Evolutionary conservation across 1,284 basidiomycete species (phyloP).

Genomic region (Marasmius sp.): DNA sequence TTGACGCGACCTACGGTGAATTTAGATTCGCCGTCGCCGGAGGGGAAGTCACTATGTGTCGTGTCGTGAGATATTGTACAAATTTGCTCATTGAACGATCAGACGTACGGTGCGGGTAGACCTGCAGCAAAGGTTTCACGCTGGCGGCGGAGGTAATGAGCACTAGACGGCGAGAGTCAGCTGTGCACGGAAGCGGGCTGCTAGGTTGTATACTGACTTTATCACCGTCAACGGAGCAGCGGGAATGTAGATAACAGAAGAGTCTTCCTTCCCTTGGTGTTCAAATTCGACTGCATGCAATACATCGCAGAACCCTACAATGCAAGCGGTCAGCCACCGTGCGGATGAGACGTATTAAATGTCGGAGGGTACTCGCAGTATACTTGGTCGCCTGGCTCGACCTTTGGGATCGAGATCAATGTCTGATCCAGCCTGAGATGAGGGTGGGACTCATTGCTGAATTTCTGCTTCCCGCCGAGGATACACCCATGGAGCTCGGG

Average conservation of each 20-base stretch:
- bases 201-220: conserved; percentile 43
- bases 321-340: background rate
- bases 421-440: conserved; percentile 62
- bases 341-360: background rate
- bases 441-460: conserved; percentile 65
- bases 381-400: conserved; percentile 75
- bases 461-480: conserved; percentile 64
- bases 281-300: conserved; percentile 72
- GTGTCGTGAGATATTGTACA: background rate
- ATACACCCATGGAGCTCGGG: conserved; percentile 63
- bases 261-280: conserved; percentile 63
- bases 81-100: background rate
- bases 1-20: conserved; percentile 1
- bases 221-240: conserved; percentile 57
- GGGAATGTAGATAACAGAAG: conserved; percentile 80
- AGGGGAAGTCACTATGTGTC: conserved; percentile 9
- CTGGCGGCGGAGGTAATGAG: conserved; percentile 10
- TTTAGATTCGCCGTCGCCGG: conserved; percentile 9
- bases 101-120: conserved; percentile 9
- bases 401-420: conserved; percentile 51
- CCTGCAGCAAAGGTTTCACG: conserved; percentile 7
- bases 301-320: conserved; percentile 56
- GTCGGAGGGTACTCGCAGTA: conserved; percentile 48
- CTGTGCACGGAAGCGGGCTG: background rate
- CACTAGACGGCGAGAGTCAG: background rate